These are phyloP conservation scores for Puccinia novopanici DNA, from an alignment of 1,284 basidiomycete genomes.

Conservation along the genomic window DNA sequence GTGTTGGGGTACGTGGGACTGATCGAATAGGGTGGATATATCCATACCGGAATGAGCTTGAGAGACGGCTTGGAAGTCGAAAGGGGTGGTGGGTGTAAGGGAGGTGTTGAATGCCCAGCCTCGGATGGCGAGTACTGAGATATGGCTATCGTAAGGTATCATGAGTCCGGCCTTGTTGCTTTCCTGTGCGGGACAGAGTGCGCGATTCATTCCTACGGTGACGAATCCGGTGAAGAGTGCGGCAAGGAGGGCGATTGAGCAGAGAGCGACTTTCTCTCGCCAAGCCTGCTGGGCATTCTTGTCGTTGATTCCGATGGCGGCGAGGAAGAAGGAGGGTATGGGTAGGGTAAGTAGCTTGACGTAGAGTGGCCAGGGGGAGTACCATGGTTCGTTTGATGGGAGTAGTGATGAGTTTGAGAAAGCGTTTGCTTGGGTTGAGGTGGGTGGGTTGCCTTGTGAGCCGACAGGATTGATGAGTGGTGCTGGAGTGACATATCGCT, in stretches of 20 bases:
- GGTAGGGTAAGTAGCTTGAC: constrained; percentile 56
- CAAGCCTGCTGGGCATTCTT: constrained; percentile 76
- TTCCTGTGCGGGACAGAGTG: constrained; percentile 73
- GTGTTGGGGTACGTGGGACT: constrained; percentile 63
- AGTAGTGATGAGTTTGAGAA: background rate
- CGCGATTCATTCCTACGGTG: constrained; percentile 90
- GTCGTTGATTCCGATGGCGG: constrained; percentile 59
- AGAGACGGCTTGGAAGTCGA: constrained; percentile 69
- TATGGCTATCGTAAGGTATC: constrained; percentile 51
- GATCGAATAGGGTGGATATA: constrained; percentile 80
- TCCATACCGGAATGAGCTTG: constrained; percentile 73
- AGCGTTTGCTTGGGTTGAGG: too few relatives aligned
- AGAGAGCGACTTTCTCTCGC: constrained; percentile 95
- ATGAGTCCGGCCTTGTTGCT: background rate
- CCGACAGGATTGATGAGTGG: constrained; percentile 80
- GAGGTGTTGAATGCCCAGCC: constrained; percentile 79
- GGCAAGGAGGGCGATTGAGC: constrained; percentile 76
- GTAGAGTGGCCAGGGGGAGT: constrained; percentile 55
- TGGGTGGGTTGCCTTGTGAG: constrained; percentile 61
- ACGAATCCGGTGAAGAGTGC: constrained; percentile 84
- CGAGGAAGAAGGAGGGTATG: constrained; percentile 57
- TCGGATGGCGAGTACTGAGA: constrained; percentile 72
- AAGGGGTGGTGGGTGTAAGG: constrained; percentile 63
- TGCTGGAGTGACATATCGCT: constrained; percentile 86
- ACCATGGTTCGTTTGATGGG: constrained; percentile 30